Evolutionary conservation across 495 filamentous ascomycete species (phyloP).

Genomic region (Neurospora terricola): DNA sequence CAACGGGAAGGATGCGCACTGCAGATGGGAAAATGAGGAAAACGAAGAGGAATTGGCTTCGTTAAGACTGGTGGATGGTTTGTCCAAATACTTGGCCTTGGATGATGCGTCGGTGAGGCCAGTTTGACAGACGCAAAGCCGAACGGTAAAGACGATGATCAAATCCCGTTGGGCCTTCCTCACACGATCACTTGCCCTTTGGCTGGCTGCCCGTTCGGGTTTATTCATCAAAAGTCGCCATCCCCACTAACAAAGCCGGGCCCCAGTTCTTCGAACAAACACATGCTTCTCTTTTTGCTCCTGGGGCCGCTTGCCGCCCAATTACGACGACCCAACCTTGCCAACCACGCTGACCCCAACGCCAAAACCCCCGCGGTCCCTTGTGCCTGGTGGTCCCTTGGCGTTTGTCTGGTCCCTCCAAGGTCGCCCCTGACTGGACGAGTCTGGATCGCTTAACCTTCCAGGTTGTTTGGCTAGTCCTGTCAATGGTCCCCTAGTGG

Average conservation of each 20-base stretch:
- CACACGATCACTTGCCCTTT: constrained; percentile 20
- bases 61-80: not conserved
- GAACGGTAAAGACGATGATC: not conserved
- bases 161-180: not conserved
- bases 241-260: not conserved
- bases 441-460: not conserved
- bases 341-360: not conserved
- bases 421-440: not conserved
- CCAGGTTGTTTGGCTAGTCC: not conserved
- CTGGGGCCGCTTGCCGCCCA: not conserved
- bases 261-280: not conserved
- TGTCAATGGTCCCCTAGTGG: not conserved
- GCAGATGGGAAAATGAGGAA: not conserved
- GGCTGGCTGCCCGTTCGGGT: not conserved
- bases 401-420: not conserved
- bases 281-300: not conserved
- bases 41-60: not conserved
- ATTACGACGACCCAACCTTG: not conserved
- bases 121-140: not conserved
- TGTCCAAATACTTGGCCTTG: not conserved
- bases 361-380: not conserved
- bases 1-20: not conserved
- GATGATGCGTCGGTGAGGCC: not conserved
- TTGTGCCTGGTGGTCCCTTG: not conserved
- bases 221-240: constrained; percentile 4